phyloP scores from a whole-genome alignment of 2,329 filamentous ascomycete species.

The Alternaria gansuensis region DNA sequence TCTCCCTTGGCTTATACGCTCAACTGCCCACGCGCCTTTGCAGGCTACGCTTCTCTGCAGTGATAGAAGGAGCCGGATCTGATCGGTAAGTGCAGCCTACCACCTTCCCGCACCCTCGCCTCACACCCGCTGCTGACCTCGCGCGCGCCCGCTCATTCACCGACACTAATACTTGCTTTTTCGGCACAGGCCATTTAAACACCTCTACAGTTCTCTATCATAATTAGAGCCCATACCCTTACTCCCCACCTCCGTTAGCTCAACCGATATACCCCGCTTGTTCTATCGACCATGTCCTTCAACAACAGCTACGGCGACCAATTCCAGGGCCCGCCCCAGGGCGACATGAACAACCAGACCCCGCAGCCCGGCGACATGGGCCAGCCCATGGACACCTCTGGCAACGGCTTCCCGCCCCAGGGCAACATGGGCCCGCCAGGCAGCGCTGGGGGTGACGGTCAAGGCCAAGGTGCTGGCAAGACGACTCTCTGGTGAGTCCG shows the following conservation, averaged over 20 bases:
- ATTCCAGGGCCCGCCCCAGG: slow-evolving; percentile 68
- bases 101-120: slow-evolving; percentile 21
- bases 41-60: slow-evolving; percentile 27
- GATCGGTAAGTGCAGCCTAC: slow-evolving; percentile 43
- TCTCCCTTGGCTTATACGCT: slow-evolving; percentile 37
- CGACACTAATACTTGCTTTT: slow-evolving; percentile 40
- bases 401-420: slow-evolving; percentile 59
- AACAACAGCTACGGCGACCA: slow-evolving; percentile 68
- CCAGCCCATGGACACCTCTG: slow-evolving; percentile 65
- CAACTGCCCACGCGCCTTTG: slow-evolving; percentile 28
- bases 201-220: slow-evolving; percentile 38
- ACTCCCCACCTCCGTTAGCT: slow-evolving; percentile 24
- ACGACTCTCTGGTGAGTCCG: slow-evolving; percentile 62
- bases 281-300: slow-evolving; percentile 67
- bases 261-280: slow-evolving; percentile 30
- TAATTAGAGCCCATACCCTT: slow-evolving; percentile 45
- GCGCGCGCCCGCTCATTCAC: slow-evolving; percentile 34
- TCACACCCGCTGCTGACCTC: slow-evolving; percentile 16
- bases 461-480: slow-evolving; percentile 57
- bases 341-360: slow-evolving; percentile 59
- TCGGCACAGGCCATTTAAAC: slow-evolving; percentile 34
- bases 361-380: slow-evolving; percentile 61
- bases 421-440: slow-evolving; percentile 58
- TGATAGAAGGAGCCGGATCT: slow-evolving; percentile 27
- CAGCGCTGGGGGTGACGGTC: slow-evolving; percentile 45